Base-by-base conservation (phyloP, 2,329 filamentous ascomycete genomes). In the Fusarium pseudonygamai region DNA sequence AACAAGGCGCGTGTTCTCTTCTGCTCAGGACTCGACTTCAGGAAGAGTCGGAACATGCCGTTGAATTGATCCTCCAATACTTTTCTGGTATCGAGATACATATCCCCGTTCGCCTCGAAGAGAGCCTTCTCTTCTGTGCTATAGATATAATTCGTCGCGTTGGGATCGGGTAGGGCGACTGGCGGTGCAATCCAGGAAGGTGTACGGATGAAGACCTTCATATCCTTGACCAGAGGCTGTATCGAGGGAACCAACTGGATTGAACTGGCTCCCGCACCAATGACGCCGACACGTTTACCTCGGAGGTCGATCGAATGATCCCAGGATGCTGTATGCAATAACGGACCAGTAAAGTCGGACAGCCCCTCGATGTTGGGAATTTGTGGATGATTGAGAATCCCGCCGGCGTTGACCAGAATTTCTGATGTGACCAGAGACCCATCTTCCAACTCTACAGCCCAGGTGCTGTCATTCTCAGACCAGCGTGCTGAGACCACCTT, bases 281-380 rank as follows among this genome's bases (percentile, higher is more conserved):
- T 85, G 4, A 86, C 75, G 9, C 82, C 82, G 30, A 86, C 83
- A 40, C 82, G 78, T 55, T 82, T 82, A 5, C 81, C 82, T 30
- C 72, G 77, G 0, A 85, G 76, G 15, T 81, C 78, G 16, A 84
- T 72, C 1, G 81, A 86, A 24, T 82, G 78, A 36, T 85, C 79
- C 87, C 88, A 90, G 22, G 80, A 80, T 3, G 88, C 87, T 8
- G 85, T 89, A 75, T 90, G 88, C 37, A 90, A 80, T 12, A 88
- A 71, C 3, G 83, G 77, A 14, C 88, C 88, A 47, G 83, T 75
- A 74, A 87, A 90, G 16, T 78, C 74, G 5, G 85, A 73, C 7
- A 88, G 77, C 2, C 84, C 84, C 2, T 84, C 78, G 10, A 88
- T 82, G 34, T 85, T 82, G 4, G 87, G 88, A 83, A 85, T 88